Evolutionary conservation across 768 basidiomycete species (phyloP), one percentile per base, ranked within the genome.

Genomic region (Leccinum longicurvipes): DNA sequence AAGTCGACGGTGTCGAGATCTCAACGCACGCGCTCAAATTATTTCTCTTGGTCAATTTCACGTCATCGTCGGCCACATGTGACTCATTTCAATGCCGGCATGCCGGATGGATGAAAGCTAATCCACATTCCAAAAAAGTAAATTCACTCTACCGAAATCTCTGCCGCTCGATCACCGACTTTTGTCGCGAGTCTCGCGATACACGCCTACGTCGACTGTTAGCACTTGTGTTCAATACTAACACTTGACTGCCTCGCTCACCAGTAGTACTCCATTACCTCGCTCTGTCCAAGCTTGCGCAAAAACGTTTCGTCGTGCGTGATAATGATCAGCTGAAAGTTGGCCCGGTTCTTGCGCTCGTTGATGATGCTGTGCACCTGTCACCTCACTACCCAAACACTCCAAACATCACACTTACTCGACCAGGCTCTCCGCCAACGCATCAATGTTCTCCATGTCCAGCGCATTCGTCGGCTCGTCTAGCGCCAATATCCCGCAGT

Each of bases 391-490:
- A 9, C 23, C 25, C 5, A 24, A 25, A 1, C 36, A 15, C n/a
- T 0, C n/a, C 14, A 10, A n/a, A 32, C 41, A 51, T 17, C 45
- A 6, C 41, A 79, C 91, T 68, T 63, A 96, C 94, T 95, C 94
- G 21, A 95, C 87, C 23, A 99, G 81, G 61, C 94, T 92, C 23
- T 82, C 82, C 4, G 97, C 96, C 17, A 98, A 79, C 10, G 95
- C 94, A 64, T 94, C 90, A 54, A 98, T 96, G 67, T 98, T 98
- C 72, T 98, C 96, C 9, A 86, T 83, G 66, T 99, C 97, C 47
- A 99, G 77, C 27, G 97, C 97, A 59, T 98, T 98, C 21, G 97
- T 98, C 12, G 97, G 97, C 75, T 99, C 97, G 66, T 99, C 97
- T 57, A 99, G 76, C 0, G 97, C 97, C 24, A 99, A 82, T 60